Evolutionary conservation across 2,329 filamentous ascomycete species (phyloP).

Genomic region (Hortaea werneckii): DNA sequence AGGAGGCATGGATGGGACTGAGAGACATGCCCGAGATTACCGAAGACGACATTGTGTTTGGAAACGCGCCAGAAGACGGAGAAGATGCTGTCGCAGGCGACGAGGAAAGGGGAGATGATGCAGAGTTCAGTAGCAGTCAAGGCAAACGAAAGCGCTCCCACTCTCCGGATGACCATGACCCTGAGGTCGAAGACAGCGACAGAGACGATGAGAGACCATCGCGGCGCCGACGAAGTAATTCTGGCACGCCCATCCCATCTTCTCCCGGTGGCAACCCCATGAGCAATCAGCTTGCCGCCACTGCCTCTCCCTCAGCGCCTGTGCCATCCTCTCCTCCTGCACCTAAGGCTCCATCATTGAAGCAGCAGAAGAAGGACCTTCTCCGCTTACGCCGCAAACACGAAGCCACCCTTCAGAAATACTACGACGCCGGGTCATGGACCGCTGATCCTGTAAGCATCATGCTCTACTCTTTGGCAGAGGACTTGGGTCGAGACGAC

Average conservation of each 20-base stretch:
- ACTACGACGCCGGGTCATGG: conserved; percentile 79
- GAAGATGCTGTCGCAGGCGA: conserved; percentile 45
- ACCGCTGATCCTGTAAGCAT: conserved; percentile 94
- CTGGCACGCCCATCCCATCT: conserved; percentile 58
- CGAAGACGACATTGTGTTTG: conserved; percentile 53
- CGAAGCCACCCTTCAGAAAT: conserved; percentile 63
- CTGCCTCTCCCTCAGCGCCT: conserved; percentile 24
- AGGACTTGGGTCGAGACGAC: conserved; percentile 89
- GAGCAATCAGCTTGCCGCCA: conserved; percentile 29
- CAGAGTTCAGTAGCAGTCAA: conserved; percentile 30
- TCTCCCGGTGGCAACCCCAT: conserved; percentile 43
- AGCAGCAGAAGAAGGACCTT: conserved; percentile 61
- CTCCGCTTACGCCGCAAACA: conserved; percentile 67
- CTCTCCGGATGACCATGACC: conserved; percentile 52
- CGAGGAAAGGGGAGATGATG: conserved; percentile 47
- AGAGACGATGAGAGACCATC: conserved; percentile 61
- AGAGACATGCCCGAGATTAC: conserved; percentile 85
- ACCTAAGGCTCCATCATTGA: conserved; percentile 58
- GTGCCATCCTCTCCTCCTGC: conserved; percentile 40
- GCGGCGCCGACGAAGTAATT: conserved; percentile 79
- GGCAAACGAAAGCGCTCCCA: conserved; percentile 62
- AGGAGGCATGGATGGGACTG: conserved; percentile 74
- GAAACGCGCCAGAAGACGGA: conserved; percentile 49
- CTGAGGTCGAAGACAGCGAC: conserved; percentile 58
- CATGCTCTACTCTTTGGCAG: conserved; percentile 87